Conservation (phyloP, 2,329 filamentous ascomycete genomes). For the Epichloe coenophiala region DNA sequence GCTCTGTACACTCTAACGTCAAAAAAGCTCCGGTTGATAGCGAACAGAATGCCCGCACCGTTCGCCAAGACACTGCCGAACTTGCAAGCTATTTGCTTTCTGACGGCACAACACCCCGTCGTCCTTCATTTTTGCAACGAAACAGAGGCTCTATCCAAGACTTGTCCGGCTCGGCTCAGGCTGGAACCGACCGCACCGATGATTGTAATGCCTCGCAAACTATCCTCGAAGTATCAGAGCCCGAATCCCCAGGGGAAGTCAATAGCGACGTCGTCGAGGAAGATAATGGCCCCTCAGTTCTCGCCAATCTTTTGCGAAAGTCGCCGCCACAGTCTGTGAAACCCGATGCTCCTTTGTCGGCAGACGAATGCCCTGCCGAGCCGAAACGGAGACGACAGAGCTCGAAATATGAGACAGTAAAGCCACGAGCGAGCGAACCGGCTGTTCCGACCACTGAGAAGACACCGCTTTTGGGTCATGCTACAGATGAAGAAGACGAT, state of each 20-base stretch:
- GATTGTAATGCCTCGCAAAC: slow-evolving; percentile 27
- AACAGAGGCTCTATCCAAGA: slow-evolving; percentile 18
- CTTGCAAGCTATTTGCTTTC: slow-evolving; percentile 71
- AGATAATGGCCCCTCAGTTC: slow-evolving; percentile 24
- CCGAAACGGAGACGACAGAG: not conserved
- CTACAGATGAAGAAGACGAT: slow-evolving; percentile 18
- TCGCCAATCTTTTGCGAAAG: slow-evolving; percentile 35
- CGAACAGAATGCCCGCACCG: slow-evolving; percentile 62
- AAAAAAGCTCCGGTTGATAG: slow-evolving; percentile 45
- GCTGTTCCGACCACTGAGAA: slow-evolving; percentile 22
- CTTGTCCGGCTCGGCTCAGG: slow-evolving; percentile 11
- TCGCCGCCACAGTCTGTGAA: slow-evolving; percentile 29
- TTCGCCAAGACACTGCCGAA: slow-evolving; percentile 79
- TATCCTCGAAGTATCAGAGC: slow-evolving; percentile 49
- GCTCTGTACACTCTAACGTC: not conserved
- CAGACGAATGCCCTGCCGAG: not conserved
- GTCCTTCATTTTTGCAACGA: slow-evolving; percentile 32
- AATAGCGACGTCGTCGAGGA: slow-evolving; percentile 8
- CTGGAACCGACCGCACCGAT: slow-evolving; percentile 10
- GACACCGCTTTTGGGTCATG: slow-evolving; percentile 32
- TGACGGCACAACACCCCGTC: slow-evolving; percentile 35
- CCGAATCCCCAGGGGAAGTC: slow-evolving; percentile 14
- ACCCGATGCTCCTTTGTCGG: slow-evolving; percentile 5
- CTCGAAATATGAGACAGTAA: slow-evolving; percentile 3
- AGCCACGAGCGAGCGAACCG: slow-evolving; percentile 5